phyloP scores from a whole-genome alignment of 495 filamentous ascomycete genomes.

The Penicillium macrosclerotiorum region DNA sequence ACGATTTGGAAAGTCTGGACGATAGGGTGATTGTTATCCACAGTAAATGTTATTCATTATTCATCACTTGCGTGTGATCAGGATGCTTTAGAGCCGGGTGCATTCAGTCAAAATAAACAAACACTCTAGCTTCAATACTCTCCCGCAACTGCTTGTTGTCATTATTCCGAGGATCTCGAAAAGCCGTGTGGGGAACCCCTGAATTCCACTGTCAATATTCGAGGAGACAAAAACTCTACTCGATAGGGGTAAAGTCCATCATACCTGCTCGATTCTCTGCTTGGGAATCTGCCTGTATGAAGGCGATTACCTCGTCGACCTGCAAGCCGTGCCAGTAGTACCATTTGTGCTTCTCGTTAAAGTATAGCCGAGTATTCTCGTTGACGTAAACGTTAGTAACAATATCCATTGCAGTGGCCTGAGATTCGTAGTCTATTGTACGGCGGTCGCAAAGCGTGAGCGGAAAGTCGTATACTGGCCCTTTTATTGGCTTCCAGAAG shows the following conservation, averaged over 20 bases:
- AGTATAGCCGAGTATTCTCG: too few species aligned
- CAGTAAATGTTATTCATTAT: background rate
- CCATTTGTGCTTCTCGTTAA: too few species aligned
- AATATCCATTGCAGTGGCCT: too few species aligned
- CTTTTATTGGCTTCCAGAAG: too few species aligned
- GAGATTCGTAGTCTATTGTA: too few species aligned
- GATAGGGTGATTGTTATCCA: background rate
- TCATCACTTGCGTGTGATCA: background rate
- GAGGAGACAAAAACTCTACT: background rate
- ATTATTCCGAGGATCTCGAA: background rate
- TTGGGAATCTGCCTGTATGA: background rate
- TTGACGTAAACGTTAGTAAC: too few species aligned
- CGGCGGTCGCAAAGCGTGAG: too few species aligned
- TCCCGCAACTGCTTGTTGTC: background rate
- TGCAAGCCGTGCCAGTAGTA: too few species aligned
- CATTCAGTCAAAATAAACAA: slow-evolving; percentile 3
- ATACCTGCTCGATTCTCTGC: background rate
- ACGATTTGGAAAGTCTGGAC: background rate
- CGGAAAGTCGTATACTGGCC: too few species aligned
- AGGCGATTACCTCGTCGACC: too few species aligned
- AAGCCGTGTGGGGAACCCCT: slow-evolving; percentile 1
- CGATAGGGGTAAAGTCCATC: background rate
- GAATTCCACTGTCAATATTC: background rate
- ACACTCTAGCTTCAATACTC: slow-evolving; percentile 2
- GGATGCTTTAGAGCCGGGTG: background rate